Evolutionary conservation across 768 basidiomycete species (phyloP).

Genomic region (Naganishia vishniacii): DNA sequence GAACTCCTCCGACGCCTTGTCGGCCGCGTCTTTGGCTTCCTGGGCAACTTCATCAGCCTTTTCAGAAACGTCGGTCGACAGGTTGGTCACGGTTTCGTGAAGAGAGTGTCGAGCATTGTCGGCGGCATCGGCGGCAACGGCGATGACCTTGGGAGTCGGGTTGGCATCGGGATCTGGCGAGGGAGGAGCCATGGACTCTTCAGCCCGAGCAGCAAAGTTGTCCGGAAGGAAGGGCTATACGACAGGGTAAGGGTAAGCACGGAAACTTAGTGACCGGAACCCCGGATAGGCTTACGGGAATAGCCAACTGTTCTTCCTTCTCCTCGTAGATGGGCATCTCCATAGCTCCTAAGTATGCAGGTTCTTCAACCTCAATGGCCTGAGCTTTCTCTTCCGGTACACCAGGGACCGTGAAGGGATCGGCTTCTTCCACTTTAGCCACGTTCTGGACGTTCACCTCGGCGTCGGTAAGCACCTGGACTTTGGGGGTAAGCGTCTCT

Average conservation of each 20-base stretch:
- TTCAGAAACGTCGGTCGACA: constrained; percentile 4
- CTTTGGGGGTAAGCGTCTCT: constrained; percentile 38
- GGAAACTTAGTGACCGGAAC: neutral
- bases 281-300: constrained; percentile 13
- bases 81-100: constrained; percentile 36
- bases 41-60: constrained; percentile 33
- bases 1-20: constrained; percentile 9
- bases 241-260: too few relatives aligned
- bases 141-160: constrained; percentile 54
- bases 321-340: constrained; percentile 36
- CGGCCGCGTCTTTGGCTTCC: neutral
- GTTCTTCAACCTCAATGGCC: constrained; percentile 5
- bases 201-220: constrained; percentile 57
- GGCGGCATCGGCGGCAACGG: constrained; percentile 54
- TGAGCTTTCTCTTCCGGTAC: constrained; percentile 36
- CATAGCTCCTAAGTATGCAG: constrained; percentile 29
- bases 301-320: constrained; percentile 35
- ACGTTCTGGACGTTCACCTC: constrained; percentile 19
- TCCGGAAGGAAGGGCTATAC: constrained; percentile 60
- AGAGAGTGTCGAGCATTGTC: constrained; percentile 55
- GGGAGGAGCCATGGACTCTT: constrained; percentile 39
- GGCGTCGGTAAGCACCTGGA: constrained; percentile 16
- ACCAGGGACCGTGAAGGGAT: constrained; percentile 36
- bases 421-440: constrained; percentile 18
- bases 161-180: constrained; percentile 33